Evolutionary conservation across 2,329 filamentous ascomycete genomes (phyloP), one percentile per base, ranked within the genome.

Genomic region (Colletotrichum siamense): DNA sequence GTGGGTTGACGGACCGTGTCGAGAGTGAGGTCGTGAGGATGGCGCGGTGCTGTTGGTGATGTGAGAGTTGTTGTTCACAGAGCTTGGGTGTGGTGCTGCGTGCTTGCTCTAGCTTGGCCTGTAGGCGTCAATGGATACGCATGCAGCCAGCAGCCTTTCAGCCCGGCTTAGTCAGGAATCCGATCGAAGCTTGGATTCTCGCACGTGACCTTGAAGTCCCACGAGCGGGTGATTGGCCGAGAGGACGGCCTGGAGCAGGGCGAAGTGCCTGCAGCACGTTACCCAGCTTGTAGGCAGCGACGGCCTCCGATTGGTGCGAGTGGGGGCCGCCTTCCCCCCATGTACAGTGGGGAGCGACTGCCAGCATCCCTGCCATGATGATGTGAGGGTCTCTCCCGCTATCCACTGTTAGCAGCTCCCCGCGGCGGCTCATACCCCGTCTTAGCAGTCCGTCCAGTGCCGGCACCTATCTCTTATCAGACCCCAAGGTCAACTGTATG

Each of bases 101-200:
- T 69, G 71, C 32, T 55, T 65, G 59, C 28, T 68, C 55, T 34
- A 66, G 74, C 74, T 74, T 69, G 71, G 44, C 55, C 63, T 68
- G 76, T 77, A 78, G 77, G 77, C 77, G 77, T 78, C 77, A 78
- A 77, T 69, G 69, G 77, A 71, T 78, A 78, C 74, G 74, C 64
- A 78, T 77, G 76, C 77, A 78, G 73, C 76, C 69, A 75, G 76
- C 77, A 78, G 73, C 76, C 69, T 76, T 64, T 73, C 72, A 69
- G 69, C 66, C 72, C n/a, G 57, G 76, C 75, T 77, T 74, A 77
- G 76, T 77, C 76, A 77, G 65, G 49, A 59, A 34, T 7, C 24
- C 6, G 2, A 5, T 68, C 4, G 32, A n/a, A 63, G 75, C 75
- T 67, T 1, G 15, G 30, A 2, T 0, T 4, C 1, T 9, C 28